phyloP scores from a whole-genome alignment of 495 filamentous ascomycete species.

The Penicillium coffeae region DNA sequence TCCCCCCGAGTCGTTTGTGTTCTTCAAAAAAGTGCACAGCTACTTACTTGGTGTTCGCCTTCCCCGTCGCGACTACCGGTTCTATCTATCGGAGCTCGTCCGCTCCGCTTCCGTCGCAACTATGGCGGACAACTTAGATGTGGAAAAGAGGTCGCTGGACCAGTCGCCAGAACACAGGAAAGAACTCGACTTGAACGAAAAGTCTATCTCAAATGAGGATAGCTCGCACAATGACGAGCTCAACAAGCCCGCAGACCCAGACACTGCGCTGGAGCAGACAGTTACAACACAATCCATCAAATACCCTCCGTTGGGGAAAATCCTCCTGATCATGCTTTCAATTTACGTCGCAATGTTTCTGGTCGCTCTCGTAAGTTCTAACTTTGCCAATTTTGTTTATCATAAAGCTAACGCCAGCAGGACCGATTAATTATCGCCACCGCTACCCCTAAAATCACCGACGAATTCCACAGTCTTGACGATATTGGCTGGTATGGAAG shows the following conservation, averaged over 20 bases:
- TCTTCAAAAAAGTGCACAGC: too few relatives aligned
- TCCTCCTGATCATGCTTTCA: slow-evolving; percentile 1
- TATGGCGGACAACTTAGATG: background rate
- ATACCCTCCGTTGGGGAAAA: background rate
- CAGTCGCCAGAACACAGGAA: background rate
- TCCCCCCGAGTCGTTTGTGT: too few relatives aligned
- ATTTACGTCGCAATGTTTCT: slow-evolving; percentile 4
- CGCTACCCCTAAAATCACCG: slow-evolving; percentile 21
- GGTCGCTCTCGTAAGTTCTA: background rate
- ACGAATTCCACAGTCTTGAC: slow-evolving; percentile 16
- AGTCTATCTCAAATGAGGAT: background rate
- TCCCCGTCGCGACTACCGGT: background rate
- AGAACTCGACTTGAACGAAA: background rate
- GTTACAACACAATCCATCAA: background rate
- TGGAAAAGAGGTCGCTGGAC: background rate
- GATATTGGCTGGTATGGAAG: slow-evolving; percentile 52
- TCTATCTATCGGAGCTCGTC: background rate
- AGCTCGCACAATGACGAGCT: background rate
- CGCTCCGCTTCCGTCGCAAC: background rate
- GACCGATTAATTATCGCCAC: slow-evolving; percentile 12
- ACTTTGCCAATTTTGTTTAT: background rate
- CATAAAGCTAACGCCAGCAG: background rate
- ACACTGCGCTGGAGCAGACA: background rate
- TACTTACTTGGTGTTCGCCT: background rate
- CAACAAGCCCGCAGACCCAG: background rate